Conservation (phyloP, 2,329 filamentous ascomycete genomes). For the Beauveria sp. region DNA sequence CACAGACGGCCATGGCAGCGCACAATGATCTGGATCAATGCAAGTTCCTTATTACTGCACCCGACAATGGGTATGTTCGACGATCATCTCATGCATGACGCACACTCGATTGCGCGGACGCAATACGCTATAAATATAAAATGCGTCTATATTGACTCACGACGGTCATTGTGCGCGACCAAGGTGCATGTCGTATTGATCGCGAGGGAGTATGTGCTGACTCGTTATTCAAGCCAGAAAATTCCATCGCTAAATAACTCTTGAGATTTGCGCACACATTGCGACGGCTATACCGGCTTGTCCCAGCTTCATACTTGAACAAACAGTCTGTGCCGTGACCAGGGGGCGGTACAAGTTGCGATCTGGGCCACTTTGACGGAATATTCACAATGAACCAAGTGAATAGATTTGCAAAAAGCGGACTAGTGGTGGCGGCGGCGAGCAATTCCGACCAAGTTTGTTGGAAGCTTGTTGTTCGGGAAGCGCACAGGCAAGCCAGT, state of each 20-base stretch:
- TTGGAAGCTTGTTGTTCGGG: not conserved
- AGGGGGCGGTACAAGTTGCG: not conserved
- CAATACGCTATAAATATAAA: not conserved
- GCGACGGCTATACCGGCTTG: constrained; percentile 4
- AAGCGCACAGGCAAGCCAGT: not conserved
- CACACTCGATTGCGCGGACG: not conserved
- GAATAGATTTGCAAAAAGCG: too few relatives aligned
- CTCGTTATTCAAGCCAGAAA: not conserved
- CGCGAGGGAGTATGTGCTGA: not conserved
- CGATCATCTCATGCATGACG: not conserved
- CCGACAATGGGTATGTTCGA: not conserved
- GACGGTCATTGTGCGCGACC: not conserved
- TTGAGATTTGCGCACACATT: not conserved
- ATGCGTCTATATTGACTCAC: not conserved
- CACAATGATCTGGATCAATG: not conserved
- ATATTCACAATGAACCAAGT: not conserved
- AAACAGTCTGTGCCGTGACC: not conserved
- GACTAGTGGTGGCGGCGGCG: too few relatives aligned
- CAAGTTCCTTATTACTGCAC: not conserved
- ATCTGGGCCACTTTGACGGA: not conserved
- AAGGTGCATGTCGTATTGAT: not conserved
- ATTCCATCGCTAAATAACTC: not conserved
- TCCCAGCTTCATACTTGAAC: not conserved
- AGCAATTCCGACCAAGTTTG: not conserved
- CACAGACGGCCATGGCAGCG: not conserved